phyloP scores from a whole-genome alignment of 768 basidiomycete species.

The Boletus rubropictus region DNA sequence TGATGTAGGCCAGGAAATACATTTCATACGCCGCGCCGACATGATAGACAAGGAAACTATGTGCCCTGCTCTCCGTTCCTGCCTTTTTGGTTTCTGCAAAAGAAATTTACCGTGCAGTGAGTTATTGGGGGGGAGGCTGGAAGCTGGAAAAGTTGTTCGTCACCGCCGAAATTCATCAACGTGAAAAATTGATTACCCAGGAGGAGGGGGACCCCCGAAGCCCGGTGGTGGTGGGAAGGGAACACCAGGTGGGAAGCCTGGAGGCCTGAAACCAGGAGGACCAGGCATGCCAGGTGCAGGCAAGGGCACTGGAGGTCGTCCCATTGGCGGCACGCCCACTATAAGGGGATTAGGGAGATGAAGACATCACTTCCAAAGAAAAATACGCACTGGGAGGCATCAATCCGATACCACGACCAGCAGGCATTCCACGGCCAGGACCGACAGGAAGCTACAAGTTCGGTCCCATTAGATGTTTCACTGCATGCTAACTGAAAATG shows the following conservation, averaged over 20 bases:
- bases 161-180: not conserved
- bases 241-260: slow-evolving; percentile 78
- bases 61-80: slow-evolving; percentile 22
- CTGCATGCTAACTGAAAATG: slow-evolving; percentile 3
- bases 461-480: slow-evolving; percentile 16
- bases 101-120: slow-evolving; percentile 3
- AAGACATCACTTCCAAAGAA: slow-evolving; percentile 15
- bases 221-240: slow-evolving; percentile 78
- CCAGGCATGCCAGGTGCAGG: slow-evolving; percentile 76
- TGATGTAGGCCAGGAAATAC: slow-evolving; percentile 19
- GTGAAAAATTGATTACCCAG: slow-evolving; percentile 53
- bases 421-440: slow-evolving; percentile 92
- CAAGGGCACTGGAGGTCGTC: slow-evolving; percentile 62
- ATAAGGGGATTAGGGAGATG: slow-evolving; percentile 7
- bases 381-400: slow-evolving; percentile 69
- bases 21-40: slow-evolving; percentile 20
- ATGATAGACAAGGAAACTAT: slow-evolving; percentile 22
- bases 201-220: slow-evolving; percentile 76
- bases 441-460: slow-evolving; percentile 67
- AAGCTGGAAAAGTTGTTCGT: slow-evolving; percentile 30
- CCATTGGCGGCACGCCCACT: slow-evolving; percentile 60
- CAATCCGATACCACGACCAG: slow-evolving; percentile 96
- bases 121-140: slow-evolving; percentile 44
- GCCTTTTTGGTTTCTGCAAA: slow-evolving; percentile 11
- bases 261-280: slow-evolving; percentile 79